phyloP scores from a whole-genome alignment of 768 basidiomycete genomes.

The Neoboletus magnificus region DNA sequence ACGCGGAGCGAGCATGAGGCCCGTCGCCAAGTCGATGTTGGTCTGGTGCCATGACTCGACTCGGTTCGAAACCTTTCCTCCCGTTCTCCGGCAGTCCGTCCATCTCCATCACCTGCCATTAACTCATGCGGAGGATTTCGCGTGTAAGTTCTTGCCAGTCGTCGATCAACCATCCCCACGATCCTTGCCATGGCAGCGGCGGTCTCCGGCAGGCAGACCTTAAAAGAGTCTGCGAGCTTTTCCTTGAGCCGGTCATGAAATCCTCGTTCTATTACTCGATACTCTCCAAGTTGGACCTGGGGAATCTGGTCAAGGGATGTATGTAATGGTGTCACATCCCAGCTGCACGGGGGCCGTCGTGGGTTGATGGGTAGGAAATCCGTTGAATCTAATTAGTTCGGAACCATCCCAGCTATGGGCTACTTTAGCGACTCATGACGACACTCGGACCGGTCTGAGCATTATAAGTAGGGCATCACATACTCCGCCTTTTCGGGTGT shows the following conservation, averaged over 20 bases:
- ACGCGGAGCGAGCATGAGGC: neutral
- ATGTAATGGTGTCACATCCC: neutral
- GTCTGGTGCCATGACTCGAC: neutral
- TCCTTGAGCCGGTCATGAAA: neutral
- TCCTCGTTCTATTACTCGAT: neutral
- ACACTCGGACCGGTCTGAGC: slow-evolving; percentile 6
- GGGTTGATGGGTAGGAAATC: slow-evolving; percentile 6
- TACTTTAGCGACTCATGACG: neutral
- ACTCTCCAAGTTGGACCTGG: neutral
- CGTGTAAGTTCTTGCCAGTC: neutral
- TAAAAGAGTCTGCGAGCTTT: neutral
- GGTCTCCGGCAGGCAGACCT: neutral
- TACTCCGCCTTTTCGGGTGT: neutral
- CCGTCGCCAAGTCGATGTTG: neutral
- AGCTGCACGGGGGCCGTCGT: slow-evolving; percentile 8
- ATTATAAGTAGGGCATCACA: slow-evolving; percentile 15
- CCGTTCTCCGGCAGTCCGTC: no score
- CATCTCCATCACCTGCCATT: neutral
- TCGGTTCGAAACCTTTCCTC: neutral
- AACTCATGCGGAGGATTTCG: neutral
- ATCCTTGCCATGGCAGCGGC: neutral
- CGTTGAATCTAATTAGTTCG: slow-evolving; percentile 2
- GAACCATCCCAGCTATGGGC: slow-evolving; percentile 16
- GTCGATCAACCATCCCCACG: neutral
- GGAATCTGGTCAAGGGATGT: neutral